A percentile compares a stretch with the other conserved stretches of the same genome.
phyloP scores from a whole-genome alignment of 257 asterid species.

The Solanum rostratum region DNA sequence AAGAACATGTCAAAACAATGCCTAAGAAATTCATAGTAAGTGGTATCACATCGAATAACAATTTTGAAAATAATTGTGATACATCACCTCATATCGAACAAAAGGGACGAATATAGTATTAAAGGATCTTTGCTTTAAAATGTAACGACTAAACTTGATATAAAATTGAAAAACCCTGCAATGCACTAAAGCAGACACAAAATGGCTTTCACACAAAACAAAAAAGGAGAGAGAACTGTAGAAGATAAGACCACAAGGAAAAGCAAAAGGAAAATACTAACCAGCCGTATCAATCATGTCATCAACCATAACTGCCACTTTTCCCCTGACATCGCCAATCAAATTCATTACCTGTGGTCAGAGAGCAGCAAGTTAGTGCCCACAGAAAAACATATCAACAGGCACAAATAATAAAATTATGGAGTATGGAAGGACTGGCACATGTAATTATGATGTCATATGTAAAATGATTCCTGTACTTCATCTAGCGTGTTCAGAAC shows the following conservation, averaged over 20 bases:
- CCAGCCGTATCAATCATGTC: slow-evolving; percentile 99
- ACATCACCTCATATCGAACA: neutral
- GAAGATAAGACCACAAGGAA: neutral
- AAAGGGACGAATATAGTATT: neutral
- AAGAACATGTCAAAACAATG: neutral
- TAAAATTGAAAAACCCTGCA: neutral
- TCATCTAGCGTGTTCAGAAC: neutral
- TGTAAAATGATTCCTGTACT: neutral
- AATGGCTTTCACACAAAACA: neutral
- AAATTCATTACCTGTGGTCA: slow-evolving; percentile 71
- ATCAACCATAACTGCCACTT: slow-evolving; percentile 94
- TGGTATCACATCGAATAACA: neutral
- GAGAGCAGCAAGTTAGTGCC: neutral
- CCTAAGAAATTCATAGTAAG: neutral
- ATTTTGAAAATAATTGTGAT: neutral
- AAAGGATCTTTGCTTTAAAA: neutral
- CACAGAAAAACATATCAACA: neutral
- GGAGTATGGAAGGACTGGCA: neutral
- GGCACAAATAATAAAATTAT: neutral
- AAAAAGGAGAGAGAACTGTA: neutral
- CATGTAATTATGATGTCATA: neutral
- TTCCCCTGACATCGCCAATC: slow-evolving; percentile 90
- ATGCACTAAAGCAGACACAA: neutral
- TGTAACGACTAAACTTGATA: neutral
- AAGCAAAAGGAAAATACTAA: slow-evolving; percentile 9